Base-by-base conservation (phyloP, 345 rosid genomes). In the Isatis tinctoria region DNA sequence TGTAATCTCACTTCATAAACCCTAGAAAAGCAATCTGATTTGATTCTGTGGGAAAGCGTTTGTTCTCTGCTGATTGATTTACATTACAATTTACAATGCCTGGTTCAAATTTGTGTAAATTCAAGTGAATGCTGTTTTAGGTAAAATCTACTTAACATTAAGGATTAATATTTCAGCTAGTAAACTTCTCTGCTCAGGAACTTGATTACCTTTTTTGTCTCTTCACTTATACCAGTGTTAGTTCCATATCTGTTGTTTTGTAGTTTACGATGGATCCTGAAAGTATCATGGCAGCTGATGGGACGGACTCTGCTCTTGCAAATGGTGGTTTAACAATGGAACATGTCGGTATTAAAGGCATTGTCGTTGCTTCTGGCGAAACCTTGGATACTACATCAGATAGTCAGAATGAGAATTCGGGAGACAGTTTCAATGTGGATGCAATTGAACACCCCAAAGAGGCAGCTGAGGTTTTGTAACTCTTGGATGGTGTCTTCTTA, bases 211-310 rank as follows among this genome's bases (percentile, higher is more conserved):
- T 53, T 54, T 39, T 44, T 48, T 4, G 66, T 26, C 20, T 63
- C 36, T 12, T 60, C 32, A 56, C 20, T 71, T 27, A 60, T 60
- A 14, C 11, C 18, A 10, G 17, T 45, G 24, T 56, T 13, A 11
- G 18, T 54, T 76, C 14, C 72, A 27, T 49, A 10, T 44, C 51
- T 61, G 36, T 72, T 32, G 32, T 32, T 76, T 68, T 77, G 59
- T 69, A 79, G 85, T 81, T 74, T 37, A 60, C 30, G 65, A 94
- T 94, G 97, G 95, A 92, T 40, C 66, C 84, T 13, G 87, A 83
- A 60, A 68, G 51, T 58, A 22, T 67, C 24, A 40, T 70, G 41
- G 80, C 79, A 18, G 43, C 36, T 40, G 84, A 73, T 74, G 91
- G 85, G 76, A 64, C 73, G 75, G 89, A 85, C 64, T 68, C 65